Conservation (phyloP, 495 filamentous ascomycete species). For the Acidomyces sp. region DNA sequence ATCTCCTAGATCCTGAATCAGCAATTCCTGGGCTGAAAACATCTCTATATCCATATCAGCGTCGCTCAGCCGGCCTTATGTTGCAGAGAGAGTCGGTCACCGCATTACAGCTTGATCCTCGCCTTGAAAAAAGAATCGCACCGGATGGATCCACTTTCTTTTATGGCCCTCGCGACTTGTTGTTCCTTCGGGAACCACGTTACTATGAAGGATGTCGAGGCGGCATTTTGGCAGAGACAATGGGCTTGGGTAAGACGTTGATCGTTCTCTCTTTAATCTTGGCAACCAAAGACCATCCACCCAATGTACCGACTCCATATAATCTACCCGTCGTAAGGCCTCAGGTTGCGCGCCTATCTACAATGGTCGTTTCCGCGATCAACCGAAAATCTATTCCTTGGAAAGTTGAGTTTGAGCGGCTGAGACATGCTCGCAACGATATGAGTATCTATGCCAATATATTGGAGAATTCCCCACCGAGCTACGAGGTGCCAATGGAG, state of each 20-base stretch:
- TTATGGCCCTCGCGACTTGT: slow-evolving; percentile 52
- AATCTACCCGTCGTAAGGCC: slow-evolving; percentile 31
- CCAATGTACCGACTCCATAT: slow-evolving; percentile 51
- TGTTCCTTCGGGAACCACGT: slow-evolving; percentile 46
- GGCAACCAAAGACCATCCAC: slow-evolving; percentile 59
- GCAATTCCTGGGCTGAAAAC: slow-evolving; percentile 51
- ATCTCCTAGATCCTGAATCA: slow-evolving; percentile 41
- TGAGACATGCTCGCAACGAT: slow-evolving; percentile 23
- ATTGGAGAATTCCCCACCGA: slow-evolving; percentile 39
- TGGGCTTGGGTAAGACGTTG: slow-evolving; percentile 75
- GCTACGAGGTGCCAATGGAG: slow-evolving; percentile 32
- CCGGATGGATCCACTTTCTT: slow-evolving; percentile 56
- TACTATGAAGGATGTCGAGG: slow-evolving; percentile 65
- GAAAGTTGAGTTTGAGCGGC: slow-evolving; percentile 43
- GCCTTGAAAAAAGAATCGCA: slow-evolving; percentile 43
- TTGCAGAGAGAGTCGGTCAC: slow-evolving; percentile 65
- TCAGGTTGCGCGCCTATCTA: slow-evolving; percentile 40
- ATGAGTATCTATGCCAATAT: slow-evolving; percentile 40
- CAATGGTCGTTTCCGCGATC: slow-evolving; percentile 61
- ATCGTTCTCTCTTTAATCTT: slow-evolving; percentile 74
- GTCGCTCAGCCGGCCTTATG: slow-evolving; percentile 73
- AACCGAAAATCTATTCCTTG: slow-evolving; percentile 56
- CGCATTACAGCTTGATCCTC: slow-evolving; percentile 54
- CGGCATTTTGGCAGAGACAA: slow-evolving; percentile 65
- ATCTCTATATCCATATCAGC: slow-evolving; percentile 62